Evolutionary conservation across 1,284 basidiomycete genomes (phyloP), one percentile per base, ranked within the genome.

Genomic region (Kwoniella shivajii): DNA sequence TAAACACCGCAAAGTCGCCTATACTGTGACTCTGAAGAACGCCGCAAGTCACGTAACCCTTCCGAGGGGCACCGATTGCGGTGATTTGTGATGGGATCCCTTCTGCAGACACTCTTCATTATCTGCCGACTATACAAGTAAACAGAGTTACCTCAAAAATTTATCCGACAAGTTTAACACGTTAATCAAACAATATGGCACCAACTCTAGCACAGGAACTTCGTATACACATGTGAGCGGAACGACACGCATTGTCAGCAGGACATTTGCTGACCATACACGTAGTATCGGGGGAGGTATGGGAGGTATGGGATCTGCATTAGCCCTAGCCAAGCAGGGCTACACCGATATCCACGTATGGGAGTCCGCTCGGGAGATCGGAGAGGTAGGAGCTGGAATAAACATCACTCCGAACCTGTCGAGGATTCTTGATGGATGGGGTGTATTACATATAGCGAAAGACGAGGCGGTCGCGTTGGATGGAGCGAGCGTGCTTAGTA

Each of bases 381-480:
- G 68, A 38, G 73, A 75, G 41, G 72, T 76, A 2, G 74, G 74
- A 13, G 73, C 71, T 0, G 72, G 74, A 11, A 75, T 74, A 61
- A 72, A 72, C 54, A 64, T 73, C 26, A 64, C 71, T 0, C 74
- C 74, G 14, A 76, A 76, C 43, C 61, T 74, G 3, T 58, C 65
- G 0, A 57, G 72, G 2, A 57, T 74, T 20, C 60, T 76, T 22
- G 61, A 65, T 27, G 51, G 57, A 3, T 70, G 64, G 60, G 68
- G 66, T 10, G 67, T 73, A 7, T 54, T 72, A 22, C 61, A 74
- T 18, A 64, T 63, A 20, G 57, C 57, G 6, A n/a, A 52, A 36
- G 48, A 55, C n/a, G 75, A 75, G 51, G 71, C 64, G 1, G 72
- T 75, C 3, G 59, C 65, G 13, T 61, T 77, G 13, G 55, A 65